phyloP scores from a whole-genome alignment of 2,329 filamentous ascomycete species.

The Penicillium hesseltinei region DNA sequence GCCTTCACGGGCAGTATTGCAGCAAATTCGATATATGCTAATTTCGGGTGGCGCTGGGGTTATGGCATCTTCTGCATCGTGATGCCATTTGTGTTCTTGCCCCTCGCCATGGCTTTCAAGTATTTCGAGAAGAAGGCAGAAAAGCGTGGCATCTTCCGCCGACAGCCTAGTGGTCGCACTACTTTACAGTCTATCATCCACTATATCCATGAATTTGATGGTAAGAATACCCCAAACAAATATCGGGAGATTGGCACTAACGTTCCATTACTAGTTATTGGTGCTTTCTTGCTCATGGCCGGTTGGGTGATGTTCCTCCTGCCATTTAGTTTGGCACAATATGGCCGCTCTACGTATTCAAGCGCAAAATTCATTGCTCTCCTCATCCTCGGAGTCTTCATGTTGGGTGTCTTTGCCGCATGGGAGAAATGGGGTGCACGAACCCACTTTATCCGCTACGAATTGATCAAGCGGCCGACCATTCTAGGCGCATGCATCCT shows the following conservation, averaged over 20 bases:
- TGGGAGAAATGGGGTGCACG: slow-evolving; percentile 57
- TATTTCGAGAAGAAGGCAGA: slow-evolving; percentile 59
- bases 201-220: slow-evolving; percentile 63
- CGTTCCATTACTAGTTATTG: slow-evolving; percentile 17
- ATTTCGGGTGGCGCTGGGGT: slow-evolving; percentile 60
- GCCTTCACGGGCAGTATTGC: slow-evolving; percentile 56
- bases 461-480: slow-evolving; percentile 51
- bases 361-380: slow-evolving; percentile 52
- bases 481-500: slow-evolving; percentile 54
- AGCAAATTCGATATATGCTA: slow-evolving; percentile 49
- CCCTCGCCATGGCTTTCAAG: slow-evolving; percentile 56
- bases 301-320: slow-evolving; percentile 65
- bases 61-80: slow-evolving; percentile 63
- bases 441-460: slow-evolving; percentile 55
- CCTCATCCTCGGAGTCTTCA: slow-evolving; percentile 53
- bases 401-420: slow-evolving; percentile 54
- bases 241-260: slow-evolving; percentile 39
- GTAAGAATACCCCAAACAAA: slow-evolving; percentile 47
- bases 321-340: slow-evolving; percentile 58
- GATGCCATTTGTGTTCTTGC: slow-evolving; percentile 55
- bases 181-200: slow-evolving; percentile 48
- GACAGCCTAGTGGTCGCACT: slow-evolving; percentile 47
- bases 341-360: slow-evolving; percentile 42
- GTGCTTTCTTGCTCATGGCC: slow-evolving; percentile 50
- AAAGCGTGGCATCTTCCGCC: slow-evolving; percentile 52